Base-by-base conservation (phyloP, 805 yeast genomes). In the Phaffomyces opuntiae region DNA sequence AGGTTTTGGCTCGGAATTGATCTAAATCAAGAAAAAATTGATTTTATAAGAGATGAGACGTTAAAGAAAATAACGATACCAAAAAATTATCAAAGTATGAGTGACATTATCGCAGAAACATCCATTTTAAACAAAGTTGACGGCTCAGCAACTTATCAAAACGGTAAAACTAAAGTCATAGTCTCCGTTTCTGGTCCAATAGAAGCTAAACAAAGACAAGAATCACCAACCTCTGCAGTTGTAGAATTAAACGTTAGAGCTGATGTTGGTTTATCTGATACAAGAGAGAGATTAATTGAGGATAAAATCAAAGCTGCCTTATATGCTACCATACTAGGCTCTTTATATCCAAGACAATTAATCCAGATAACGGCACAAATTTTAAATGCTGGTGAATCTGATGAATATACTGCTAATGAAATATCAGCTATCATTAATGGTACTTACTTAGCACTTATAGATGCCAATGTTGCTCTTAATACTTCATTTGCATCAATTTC, bases 171-270 rank as follows among this genome's bases (percentile, higher is more conserved):
- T 1, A 75, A 75, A 46, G 80, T 85, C 3, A 65, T 90, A 3
- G 78, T 83, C 38, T 80, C 96, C 0, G 90, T 91, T 1, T 76
- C 90, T 1, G 99, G 99, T 0, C 99, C 99, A 0, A 75, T 91
- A 29, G 97, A 91, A 57, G 81, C 87, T 11, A 83, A 82, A 60
- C 65, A 78, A 13, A 76, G 91, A 54, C 96, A 89, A 59, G 98
- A 91, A 61, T 63, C 81, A 32, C 96, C 97, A 11, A 81, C 85
- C 14, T 69, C 73, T 39, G 83, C 91, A 14, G 80, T 87, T 16
- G 62, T 93, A 16, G 96, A 89, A 62, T 74, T 93, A 8, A 75
- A 79, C 19, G 80, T 90, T 3, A 70, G 89, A 36, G 96, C 98
- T 1, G 78, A 83, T 21, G 67, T 71, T 13, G 98, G 97, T 1